Percentiles rank a stretch among this genome's conserved stretches.
Evolutionary conservation across 1,139 yeast genomes (phyloP).

Genomic region (Scheffersomyces insectosa): DNA sequence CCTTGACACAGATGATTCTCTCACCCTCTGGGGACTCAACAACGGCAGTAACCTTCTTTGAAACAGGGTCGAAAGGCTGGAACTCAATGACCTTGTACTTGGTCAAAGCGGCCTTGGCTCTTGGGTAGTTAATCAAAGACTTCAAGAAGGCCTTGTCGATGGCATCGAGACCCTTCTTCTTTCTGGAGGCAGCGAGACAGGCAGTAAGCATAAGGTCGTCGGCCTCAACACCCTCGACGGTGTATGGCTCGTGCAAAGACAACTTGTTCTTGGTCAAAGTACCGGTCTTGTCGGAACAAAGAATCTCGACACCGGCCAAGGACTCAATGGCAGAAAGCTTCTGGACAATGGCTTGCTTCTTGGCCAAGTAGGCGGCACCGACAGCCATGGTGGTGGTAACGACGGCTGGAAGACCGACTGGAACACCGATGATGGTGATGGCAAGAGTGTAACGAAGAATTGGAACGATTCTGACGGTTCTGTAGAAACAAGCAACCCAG

Average conservation of each 20-base stretch:
- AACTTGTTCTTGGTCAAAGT: constrained; percentile 97
- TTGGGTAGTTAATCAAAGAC: constrained; percentile 82
- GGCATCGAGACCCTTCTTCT: constrained; percentile 98
- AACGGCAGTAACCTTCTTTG: constrained; percentile 93
- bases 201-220: constrained; percentile 98
- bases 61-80: constrained; percentile 97
- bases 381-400: constrained; percentile 99
- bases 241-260: constrained; percentile 97
- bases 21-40: constrained; percentile 97
- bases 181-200: constrained; percentile 97
- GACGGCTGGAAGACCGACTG: constrained; percentile 99
- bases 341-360: constrained; percentile 98
- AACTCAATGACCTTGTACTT: constrained; percentile 94
- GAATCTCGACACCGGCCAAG: constrained; percentile 97
- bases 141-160: constrained; percentile 97
- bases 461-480: constrained; percentile 84
- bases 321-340: constrained; percentile 98
- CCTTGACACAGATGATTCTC: constrained; percentile 94
- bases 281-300: constrained; percentile 99
- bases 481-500: constrained; percentile 95
- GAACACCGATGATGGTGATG: constrained; percentile 98
- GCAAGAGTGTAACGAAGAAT: constrained; percentile 94
- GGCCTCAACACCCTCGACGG: constrained; percentile 98
- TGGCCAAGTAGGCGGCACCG: constrained; percentile 99
- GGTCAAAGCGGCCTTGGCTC: constrained; percentile 93